A percentile compares a stretch with the other conserved stretches of the same genome.
Conservation (phyloP, 345 rosid genomes). For the Salix dunnii region DNA sequence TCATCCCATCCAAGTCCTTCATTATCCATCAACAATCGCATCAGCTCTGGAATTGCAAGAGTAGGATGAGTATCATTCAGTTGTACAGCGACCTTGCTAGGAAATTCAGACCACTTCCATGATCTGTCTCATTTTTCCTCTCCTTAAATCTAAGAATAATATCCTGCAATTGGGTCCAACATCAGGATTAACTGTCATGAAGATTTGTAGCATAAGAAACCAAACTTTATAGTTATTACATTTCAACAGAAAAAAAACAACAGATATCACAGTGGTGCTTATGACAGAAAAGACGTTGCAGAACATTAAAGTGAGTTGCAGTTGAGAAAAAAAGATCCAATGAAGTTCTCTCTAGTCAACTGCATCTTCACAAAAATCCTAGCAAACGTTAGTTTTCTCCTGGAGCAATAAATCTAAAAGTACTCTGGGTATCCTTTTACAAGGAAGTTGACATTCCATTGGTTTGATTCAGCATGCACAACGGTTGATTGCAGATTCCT, state of each 20-base stretch:
- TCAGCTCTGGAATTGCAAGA: constrained; percentile 94
- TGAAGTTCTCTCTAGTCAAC: background rate
- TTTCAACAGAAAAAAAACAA: background rate
- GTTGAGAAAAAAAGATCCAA: background rate
- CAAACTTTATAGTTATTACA: background rate
- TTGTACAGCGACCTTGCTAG: constrained; percentile 86
- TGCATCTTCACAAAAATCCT: background rate
- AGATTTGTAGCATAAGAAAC: background rate
- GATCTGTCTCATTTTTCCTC: constrained; percentile 48
- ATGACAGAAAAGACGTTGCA: too few relatives aligned
- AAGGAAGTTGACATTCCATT: too few relatives aligned
- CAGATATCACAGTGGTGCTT: background rate
- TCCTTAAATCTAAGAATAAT: constrained; percentile 81
- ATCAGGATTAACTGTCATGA: background rate
- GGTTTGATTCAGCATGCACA: too few relatives aligned
- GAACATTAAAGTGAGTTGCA: too few relatives aligned
- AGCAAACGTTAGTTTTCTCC: too few relatives aligned
- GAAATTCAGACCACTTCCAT: constrained; percentile 85
- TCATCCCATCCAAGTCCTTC: constrained; percentile 98
- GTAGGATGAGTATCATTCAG: constrained; percentile 98
- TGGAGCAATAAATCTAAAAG: too few relatives aligned
- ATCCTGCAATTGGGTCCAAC: constrained; percentile 54
- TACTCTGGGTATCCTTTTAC: too few relatives aligned
- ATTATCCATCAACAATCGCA: constrained; percentile 83
- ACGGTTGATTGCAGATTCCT: too few relatives aligned